Conservation (phyloP, 345 rosid genomes). For the Corchorus olitorius region DNA sequence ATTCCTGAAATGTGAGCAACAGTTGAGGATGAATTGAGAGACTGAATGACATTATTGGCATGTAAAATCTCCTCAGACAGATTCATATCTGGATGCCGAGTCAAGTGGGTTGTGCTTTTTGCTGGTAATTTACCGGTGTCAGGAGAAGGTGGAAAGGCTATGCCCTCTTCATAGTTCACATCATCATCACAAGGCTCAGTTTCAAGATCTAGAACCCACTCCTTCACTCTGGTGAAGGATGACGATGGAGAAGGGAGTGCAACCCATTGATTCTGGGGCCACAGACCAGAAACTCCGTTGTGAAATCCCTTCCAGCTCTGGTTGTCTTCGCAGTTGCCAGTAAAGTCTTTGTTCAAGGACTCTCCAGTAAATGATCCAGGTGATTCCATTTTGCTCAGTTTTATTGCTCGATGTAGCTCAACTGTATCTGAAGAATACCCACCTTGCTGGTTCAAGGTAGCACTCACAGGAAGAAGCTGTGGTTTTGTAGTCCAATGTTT, state of each 20-base stretch:
- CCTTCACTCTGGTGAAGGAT: slow-evolving; percentile 68
- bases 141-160: slow-evolving; percentile 55
- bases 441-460: slow-evolving; percentile 58
- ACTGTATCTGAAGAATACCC: slow-evolving; percentile 87
- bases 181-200: slow-evolving; percentile 36
- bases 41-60: slow-evolving; percentile 71
- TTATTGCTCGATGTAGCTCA: slow-evolving; percentile 43
- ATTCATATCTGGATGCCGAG: slow-evolving; percentile 40
- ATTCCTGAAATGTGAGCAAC: slow-evolving; percentile 79
- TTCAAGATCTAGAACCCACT: slow-evolving; percentile 81
- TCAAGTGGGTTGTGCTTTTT: slow-evolving; percentile 25
- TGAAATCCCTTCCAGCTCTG: slow-evolving; percentile 45
- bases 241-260: slow-evolving; percentile 71
- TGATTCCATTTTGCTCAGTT: slow-evolving; percentile 41
- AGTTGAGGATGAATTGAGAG: slow-evolving; percentile 79
- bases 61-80: slow-evolving; percentile 63
- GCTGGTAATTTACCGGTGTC: slow-evolving; percentile 44
- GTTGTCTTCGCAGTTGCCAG: slow-evolving; percentile 15
- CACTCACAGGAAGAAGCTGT: slow-evolving; percentile 21
- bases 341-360: slow-evolving; percentile 31
- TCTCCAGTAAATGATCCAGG: slow-evolving; percentile 52
- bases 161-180: slow-evolving; percentile 30
- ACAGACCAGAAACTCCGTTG: slow-evolving; percentile 42
- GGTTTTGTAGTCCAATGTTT: slow-evolving; percentile 45
- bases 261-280: slow-evolving; percentile 84